These are phyloP conservation scores for Phytophthora colocasiae DNA, from an alignment of 352 stramenopile genomes.

Conservation along the genomic window DNA sequence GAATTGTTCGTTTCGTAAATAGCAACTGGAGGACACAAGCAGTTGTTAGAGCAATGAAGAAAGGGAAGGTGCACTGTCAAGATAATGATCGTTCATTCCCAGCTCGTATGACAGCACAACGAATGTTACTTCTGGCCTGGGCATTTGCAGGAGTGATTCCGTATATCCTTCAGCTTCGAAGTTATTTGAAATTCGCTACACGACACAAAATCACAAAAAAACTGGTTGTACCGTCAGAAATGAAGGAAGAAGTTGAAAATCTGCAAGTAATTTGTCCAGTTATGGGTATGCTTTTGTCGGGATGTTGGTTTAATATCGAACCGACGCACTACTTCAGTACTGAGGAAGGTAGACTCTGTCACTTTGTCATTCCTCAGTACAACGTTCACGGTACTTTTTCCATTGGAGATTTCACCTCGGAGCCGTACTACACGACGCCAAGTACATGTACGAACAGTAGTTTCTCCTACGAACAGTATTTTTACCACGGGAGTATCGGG, in stretches of 20 bases:
- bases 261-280: slow-evolving; percentile 7
- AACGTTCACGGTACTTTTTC: slow-evolving; percentile 34
- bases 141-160: slow-evolving; percentile 16
- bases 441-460: slow-evolving; percentile 9
- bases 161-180: slow-evolving; percentile 21
- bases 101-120: slow-evolving; percentile 7
- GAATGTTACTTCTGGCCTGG: slow-evolving; percentile 18
- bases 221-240: slow-evolving; percentile 8
- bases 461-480: slow-evolving; percentile 15
- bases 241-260: slow-evolving; percentile 7
- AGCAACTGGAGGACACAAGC: not conserved
- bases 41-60: slow-evolving; percentile 1
- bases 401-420: slow-evolving; percentile 3
- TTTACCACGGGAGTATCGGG: slow-evolving; percentile 26
- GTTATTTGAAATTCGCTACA: slow-evolving; percentile 22
- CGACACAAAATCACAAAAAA: slow-evolving; percentile 20
- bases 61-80: slow-evolving; percentile 3
- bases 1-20: no score
- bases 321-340: slow-evolving; percentile 26
- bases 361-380: slow-evolving; percentile 34
- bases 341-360: slow-evolving; percentile 8
- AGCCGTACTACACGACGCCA: slow-evolving; percentile 19
- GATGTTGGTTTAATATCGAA: slow-evolving; percentile 26
- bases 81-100: not conserved
- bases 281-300: slow-evolving; percentile 1